Base-by-base conservation (phyloP, 352 stramenopile genomes). In the Pythium rishiriense region DNA sequence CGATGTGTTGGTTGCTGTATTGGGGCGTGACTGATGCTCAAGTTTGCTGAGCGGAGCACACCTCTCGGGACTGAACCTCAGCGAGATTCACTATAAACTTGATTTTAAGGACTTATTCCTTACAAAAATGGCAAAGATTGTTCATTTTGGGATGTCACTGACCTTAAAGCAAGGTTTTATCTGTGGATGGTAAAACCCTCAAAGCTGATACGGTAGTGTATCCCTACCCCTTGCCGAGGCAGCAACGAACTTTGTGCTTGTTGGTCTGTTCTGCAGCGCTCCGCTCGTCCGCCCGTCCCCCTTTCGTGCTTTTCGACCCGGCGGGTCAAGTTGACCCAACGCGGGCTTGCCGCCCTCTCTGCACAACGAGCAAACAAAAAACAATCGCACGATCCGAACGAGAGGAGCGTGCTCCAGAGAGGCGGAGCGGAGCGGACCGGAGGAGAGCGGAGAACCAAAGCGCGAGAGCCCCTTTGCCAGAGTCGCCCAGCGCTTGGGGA, bases 341-440 rank as follows among this genome's bases (percentile, higher is more conserved):
- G 45, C 57, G 21, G 48, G 46, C 41, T 60, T 66, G 54, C 29
- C 14, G 37, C 37, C 37, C 37, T 43, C 52, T 42, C 21, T 50
- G 52, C 15, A 53, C 47, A 46, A 28, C 35, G 24, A 62, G 28
- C 49, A 59, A 58, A 58, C 46, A 52, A 69, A n/a, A n/a, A n/a
- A 69, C 63, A 61, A 70, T 58, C 63, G 41, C 48, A 70, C 63
- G 63, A 70, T 62, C 63, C 51, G 63, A 65, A 61, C 42, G 33
- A 51, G 43, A 61, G 60, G 61, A 47, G 60, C 42, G 41, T 60
- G 52, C 31, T 45, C 17, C 24, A 67, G 61, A 68, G 51, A 62
- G 52, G 47, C 31, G 37, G 58, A 66, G 58, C 26, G 35, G 52
- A 50, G 41, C 29, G 52, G 25, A 24, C 22, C 28, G 28, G 47